Evolutionary conservation across 2,329 filamentous ascomycete species (phyloP).

Genomic region (Zymoseptoria pseudotritici): DNA sequence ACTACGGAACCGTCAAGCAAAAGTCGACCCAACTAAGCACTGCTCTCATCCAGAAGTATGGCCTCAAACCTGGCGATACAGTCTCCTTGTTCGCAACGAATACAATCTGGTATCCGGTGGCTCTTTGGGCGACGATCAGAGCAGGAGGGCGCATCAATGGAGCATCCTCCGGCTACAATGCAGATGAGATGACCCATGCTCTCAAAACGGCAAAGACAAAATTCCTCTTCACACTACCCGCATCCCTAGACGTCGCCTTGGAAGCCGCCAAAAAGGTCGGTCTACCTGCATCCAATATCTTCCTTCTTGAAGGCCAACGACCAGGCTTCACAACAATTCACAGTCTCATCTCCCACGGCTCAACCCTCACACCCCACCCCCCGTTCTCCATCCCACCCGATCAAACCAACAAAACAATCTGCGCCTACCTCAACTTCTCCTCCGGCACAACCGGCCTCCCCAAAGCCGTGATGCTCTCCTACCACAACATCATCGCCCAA

Average conservation of each 20-base stretch:
- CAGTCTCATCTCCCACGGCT: constrained; percentile 35
- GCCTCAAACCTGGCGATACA: constrained; percentile 46
- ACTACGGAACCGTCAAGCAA: constrained; percentile 49
- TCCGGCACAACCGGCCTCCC: constrained; percentile 28
- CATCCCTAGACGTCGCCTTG: constrained; percentile 45
- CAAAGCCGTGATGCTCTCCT: constrained; percentile 44
- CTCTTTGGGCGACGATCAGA: constrained; percentile 50
- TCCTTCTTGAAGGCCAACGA: constrained; percentile 47
- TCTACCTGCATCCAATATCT: constrained; percentile 42
- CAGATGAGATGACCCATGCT: constrained; percentile 59
- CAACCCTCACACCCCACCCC: constrained; percentile 33
- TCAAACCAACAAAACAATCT: constrained; percentile 47
- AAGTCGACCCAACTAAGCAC: constrained; percentile 53
- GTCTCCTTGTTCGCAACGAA: constrained; percentile 56
- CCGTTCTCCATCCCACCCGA: constrained; percentile 44
- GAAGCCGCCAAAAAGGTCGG: constrained; percentile 47
- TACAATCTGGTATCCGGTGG: constrained; percentile 59
- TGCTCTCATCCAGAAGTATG: constrained; percentile 48
- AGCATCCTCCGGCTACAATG: constrained; percentile 56
- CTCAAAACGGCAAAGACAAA: constrained; percentile 50
- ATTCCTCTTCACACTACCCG: constrained; percentile 49
- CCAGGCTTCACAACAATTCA: constrained; percentile 41
- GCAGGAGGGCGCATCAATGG: constrained; percentile 50
- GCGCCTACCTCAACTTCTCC: constrained; percentile 40
- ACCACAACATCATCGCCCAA: constrained; percentile 50